Evolutionary conservation across 2,329 filamentous ascomycete species (phyloP).

Genomic region (Penicillium sp.): DNA sequence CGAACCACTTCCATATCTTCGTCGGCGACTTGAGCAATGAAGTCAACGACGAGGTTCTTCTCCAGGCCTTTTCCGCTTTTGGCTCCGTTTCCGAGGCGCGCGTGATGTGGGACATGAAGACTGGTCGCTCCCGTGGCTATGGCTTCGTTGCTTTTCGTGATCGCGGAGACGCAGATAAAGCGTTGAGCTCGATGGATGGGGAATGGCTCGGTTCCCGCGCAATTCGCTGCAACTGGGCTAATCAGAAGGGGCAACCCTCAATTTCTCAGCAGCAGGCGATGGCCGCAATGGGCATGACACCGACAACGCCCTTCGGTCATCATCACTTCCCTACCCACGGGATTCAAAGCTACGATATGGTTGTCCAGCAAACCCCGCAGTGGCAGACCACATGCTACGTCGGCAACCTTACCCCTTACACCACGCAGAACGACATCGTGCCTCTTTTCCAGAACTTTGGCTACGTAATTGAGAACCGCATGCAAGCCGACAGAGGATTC

Average conservation of each 20-base stretch:
- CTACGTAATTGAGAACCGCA: slow-evolving; percentile 94
- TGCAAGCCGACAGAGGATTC: slow-evolving; percentile 97
- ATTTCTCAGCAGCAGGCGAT: slow-evolving; percentile 98
- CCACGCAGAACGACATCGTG: slow-evolving; percentile 94
- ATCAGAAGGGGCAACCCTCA: slow-evolving; percentile 99
- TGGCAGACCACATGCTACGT: slow-evolving; percentile 99
- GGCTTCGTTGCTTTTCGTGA: slow-evolving; percentile 98
- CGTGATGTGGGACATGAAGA: slow-evolving; percentile 99
- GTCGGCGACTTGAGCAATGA: slow-evolving; percentile 98
- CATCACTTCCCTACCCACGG: slow-evolving; percentile 98
- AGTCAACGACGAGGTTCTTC: slow-evolving; percentile 93
- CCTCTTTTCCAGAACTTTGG: slow-evolving; percentile 98
- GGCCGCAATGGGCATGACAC: slow-evolving; percentile 97
- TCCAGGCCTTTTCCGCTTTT: slow-evolving; percentile 94
- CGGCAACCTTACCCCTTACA: slow-evolving; percentile 96
- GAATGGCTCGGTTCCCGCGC: slow-evolving; percentile 98
- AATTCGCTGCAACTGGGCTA: slow-evolving; percentile 99
- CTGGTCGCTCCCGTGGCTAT: slow-evolving; percentile 93
- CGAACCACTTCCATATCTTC: slow-evolving; percentile 98
- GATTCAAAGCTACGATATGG: slow-evolving; percentile 96
- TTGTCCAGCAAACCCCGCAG: slow-evolving; percentile 88
- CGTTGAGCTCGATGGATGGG: slow-evolving; percentile 95
- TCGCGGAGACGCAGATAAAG: slow-evolving; percentile 90
- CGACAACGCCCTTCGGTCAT: slow-evolving; percentile 92
- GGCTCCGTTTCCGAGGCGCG: slow-evolving; percentile 95